These are phyloP conservation scores for Rosa lucieae DNA, from an alignment of 306 rosid genomes.

Conservation along the genomic window DNA sequence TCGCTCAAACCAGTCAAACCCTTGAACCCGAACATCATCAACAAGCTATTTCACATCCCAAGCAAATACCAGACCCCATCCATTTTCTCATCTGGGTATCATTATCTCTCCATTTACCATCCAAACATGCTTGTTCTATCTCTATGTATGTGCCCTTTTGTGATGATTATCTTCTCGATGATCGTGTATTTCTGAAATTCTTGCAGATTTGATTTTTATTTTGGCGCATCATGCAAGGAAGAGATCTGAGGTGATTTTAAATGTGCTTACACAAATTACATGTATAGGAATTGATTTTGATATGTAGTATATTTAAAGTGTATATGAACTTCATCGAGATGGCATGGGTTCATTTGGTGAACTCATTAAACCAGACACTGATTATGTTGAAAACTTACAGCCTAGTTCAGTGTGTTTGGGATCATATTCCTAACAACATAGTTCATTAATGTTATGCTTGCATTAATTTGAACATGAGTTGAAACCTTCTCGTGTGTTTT, in stretches of 20 bases:
- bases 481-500: background rate
- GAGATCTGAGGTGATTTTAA: background rate
- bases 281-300: background rate
- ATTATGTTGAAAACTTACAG: no score
- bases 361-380: background rate
- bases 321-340: background rate
- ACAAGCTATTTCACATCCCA: background rate
- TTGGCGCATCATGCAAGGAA: background rate
- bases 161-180: background rate
- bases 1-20: background rate
- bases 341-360: background rate
- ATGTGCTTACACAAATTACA: background rate
- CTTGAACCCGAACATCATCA: background rate
- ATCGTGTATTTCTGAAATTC: background rate
- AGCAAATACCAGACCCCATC: background rate
- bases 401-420: background rate
- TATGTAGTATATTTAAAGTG: background rate
- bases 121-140: background rate
- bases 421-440: background rate
- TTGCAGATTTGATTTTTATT: background rate
- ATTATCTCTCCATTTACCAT: background rate
- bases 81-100: constrained; percentile 1
- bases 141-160: background rate
- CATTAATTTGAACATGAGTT: background rate
- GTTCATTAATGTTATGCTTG: background rate